Conservation (phyloP, 116 monocot genomes). For the Posidonia oceanica region DNA sequence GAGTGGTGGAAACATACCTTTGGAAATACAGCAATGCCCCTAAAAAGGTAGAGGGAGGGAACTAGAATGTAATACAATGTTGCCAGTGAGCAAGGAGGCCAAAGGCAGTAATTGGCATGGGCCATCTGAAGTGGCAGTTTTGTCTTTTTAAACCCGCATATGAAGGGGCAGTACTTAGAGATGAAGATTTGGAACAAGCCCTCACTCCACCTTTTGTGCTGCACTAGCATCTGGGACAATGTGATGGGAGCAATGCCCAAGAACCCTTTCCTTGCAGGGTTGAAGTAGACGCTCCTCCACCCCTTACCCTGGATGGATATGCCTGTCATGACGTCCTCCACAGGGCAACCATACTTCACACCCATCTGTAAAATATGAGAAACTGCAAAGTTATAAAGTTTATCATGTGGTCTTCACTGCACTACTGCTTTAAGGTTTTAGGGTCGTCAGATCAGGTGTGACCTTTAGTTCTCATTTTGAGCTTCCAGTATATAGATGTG, state of each 20-base stretch:
- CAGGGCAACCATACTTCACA: slow-evolving; percentile 35
- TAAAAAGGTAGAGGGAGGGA: slow-evolving; percentile 30
- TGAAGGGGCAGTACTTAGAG: slow-evolving; percentile 27
- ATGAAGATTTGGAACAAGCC: slow-evolving; percentile 34
- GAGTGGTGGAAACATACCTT: slow-evolving; percentile 7
- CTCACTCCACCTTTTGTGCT: slow-evolving; percentile 43
- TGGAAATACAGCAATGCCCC: slow-evolving; percentile 30
- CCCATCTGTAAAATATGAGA: slow-evolving; percentile 23
- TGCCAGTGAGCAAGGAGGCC: slow-evolving; percentile 25
- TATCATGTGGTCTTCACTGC: too few species aligned
- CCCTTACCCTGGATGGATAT: slow-evolving; percentile 40
- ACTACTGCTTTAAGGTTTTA: too few species aligned
- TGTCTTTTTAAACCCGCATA: slow-evolving; percentile 24
- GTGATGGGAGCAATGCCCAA: slow-evolving; percentile 35
- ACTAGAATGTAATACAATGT: slow-evolving; percentile 23
- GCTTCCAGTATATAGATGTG: too few species aligned
- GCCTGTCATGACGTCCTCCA: slow-evolving; percentile 49
- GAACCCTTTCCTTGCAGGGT: slow-evolving; percentile 27
- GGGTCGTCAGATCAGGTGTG: too few species aligned
- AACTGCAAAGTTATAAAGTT: neutral
- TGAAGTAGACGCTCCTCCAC: slow-evolving; percentile 31
- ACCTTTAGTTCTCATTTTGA: too few species aligned
- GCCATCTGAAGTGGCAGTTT: slow-evolving; percentile 29
- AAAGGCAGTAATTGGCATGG: slow-evolving; percentile 26
- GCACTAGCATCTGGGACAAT: slow-evolving; percentile 22